Percentiles rank a stretch among this genome's conserved stretches.
These are phyloP conservation scores for Dactylellina cionopaga DNA, from an alignment of 2,329 filamentous ascomycete species.

Conservation along the genomic window DNA sequence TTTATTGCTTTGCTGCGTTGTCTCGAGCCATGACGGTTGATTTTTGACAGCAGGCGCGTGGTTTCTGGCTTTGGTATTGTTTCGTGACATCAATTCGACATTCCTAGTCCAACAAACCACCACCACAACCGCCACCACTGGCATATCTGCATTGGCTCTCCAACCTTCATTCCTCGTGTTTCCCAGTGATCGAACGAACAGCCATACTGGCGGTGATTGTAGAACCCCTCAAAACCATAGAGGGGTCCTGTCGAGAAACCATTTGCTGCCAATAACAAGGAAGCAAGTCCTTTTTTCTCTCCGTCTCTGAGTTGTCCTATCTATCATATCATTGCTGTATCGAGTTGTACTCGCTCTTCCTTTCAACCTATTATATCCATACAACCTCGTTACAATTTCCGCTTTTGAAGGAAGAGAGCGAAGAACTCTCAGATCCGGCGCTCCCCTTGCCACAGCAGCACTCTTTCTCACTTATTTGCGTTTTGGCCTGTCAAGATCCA, in stretches of 20 bases:
- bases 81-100: constrained; percentile 20
- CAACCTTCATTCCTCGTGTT: constrained; percentile 44
- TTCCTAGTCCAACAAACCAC: constrained; percentile 7
- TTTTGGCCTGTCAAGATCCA: constrained; percentile 39
- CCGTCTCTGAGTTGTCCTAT: constrained; percentile 7
- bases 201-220: constrained; percentile 30
- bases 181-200: constrained; percentile 13
- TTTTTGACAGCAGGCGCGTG: constrained; percentile 25
- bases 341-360: constrained; percentile 2
- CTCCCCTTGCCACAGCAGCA: constrained; percentile 44
- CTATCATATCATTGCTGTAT: constrained; percentile 16
- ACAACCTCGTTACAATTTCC: constrained; percentile 43
- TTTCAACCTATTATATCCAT: constrained; percentile 47
- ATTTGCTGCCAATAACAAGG: background rate
- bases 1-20: background rate
- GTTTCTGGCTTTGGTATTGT: constrained; percentile 15
- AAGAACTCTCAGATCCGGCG: constrained; percentile 51
- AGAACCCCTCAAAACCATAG: background rate
- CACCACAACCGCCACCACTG: background rate
- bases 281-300: constrained; percentile 13
- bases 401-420: constrained; percentile 15
- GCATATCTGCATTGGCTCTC: no score
- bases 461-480: no score
- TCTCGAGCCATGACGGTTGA: background rate
- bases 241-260: background rate